Percentiles rank a stretch among this genome's conserved stretches.
phyloP scores from a whole-genome alignment of 2,329 filamentous ascomycete species.

The Xylaria sp. region DNA sequence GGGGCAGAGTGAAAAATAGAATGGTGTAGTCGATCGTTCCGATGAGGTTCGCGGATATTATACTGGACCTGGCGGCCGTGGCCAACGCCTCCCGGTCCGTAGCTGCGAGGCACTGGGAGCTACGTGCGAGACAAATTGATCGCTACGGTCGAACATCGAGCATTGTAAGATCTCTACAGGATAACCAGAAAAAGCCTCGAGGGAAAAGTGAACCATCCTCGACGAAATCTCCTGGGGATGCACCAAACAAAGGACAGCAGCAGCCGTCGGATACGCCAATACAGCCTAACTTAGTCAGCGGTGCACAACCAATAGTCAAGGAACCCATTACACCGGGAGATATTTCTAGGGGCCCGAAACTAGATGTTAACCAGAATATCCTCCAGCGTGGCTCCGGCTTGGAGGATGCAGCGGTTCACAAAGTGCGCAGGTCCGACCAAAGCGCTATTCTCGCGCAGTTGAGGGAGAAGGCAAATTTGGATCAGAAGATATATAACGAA shows the following conservation, averaged over 20 bases:
- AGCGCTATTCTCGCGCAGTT: slow-evolving; percentile 42
- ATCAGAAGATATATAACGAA: slow-evolving; percentile 17
- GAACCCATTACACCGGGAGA: slow-evolving; percentile 8
- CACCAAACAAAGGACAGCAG: slow-evolving; percentile 20
- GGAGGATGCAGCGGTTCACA: slow-evolving; percentile 27
- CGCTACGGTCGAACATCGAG: slow-evolving; percentile 60
- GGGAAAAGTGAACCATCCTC: slow-evolving; percentile 6
- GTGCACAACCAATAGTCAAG: slow-evolving; percentile 13
- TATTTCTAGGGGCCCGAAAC: not conserved
- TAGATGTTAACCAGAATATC: slow-evolving; percentile 26
- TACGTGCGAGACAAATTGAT: slow-evolving; percentile 65
- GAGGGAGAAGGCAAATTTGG: slow-evolving; percentile 22
- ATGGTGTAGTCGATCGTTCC: slow-evolving; percentile 33
- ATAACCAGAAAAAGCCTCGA: slow-evolving; percentile 25
- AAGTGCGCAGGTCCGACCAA: slow-evolving; percentile 36
- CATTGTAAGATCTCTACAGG: slow-evolving; percentile 51
- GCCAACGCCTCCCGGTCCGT: slow-evolving; percentile 75
- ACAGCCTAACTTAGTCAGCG: not conserved
- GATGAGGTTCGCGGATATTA: slow-evolving; percentile 71
- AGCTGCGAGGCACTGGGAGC: slow-evolving; percentile 69
- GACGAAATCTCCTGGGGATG: slow-evolving; percentile 4
- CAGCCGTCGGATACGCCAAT: slow-evolving; percentile 12
- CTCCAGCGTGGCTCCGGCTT: slow-evolving; percentile 24
- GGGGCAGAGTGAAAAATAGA: slow-evolving; percentile 22
- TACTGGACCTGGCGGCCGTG: slow-evolving; percentile 75